A percentile compares a stretch with the other conserved stretches of the same genome.
Conservation (phyloP, 2,329 filamentous ascomycete genomes). For the Pseudogymnoascus sp. region DNA sequence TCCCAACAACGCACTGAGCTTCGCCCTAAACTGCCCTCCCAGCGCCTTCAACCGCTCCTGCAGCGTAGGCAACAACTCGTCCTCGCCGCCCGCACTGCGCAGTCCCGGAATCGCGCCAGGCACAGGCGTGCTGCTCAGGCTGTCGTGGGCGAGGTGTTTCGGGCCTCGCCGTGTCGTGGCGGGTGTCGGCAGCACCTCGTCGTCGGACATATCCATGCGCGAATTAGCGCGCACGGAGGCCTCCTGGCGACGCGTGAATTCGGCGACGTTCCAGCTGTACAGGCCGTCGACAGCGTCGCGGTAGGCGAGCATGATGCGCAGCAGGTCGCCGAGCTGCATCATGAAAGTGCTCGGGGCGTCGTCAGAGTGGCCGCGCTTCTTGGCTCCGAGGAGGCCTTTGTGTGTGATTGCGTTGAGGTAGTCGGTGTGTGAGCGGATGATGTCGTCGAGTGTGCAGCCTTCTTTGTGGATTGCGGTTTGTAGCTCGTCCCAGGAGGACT, state of each 20-base stretch:
- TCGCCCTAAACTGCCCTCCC: conserved; percentile 65
- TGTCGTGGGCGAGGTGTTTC: conserved; percentile 12
- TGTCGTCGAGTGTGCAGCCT: conserved; percentile 84
- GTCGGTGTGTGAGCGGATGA: conserved; percentile 82
- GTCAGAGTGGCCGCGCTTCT: conserved; percentile 39
- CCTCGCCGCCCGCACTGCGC: conserved; percentile 33
- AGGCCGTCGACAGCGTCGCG: conserved; percentile 88
- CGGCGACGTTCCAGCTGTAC: conserved; percentile 89
- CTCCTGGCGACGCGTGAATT: conserved; percentile 89
- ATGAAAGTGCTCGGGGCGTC: conserved; percentile 69
- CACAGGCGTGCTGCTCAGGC: conserved; percentile 11
- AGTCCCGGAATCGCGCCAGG: conserved; percentile 22
- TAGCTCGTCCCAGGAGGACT: conserved; percentile 87
- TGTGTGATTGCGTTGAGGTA: conserved; percentile 93
- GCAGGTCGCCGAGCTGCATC: conserved; percentile 80
- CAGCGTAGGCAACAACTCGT: conserved; percentile 65
- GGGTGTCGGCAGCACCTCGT: conserved; percentile 23
- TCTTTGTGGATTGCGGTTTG: conserved; percentile 75
- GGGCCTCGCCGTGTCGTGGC: conserved; percentile 25
- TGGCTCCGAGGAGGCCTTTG: conserved; percentile 83
- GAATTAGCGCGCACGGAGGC: conserved; percentile 63
- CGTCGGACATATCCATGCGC: conserved; percentile 30
- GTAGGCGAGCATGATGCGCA: conserved; percentile 90
- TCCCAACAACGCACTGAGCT: conserved; percentile 74
- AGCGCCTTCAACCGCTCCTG: conserved; percentile 65